Conservation (phyloP, 2,329 filamentous ascomycete genomes). For the Fusarium sp. region DNA sequence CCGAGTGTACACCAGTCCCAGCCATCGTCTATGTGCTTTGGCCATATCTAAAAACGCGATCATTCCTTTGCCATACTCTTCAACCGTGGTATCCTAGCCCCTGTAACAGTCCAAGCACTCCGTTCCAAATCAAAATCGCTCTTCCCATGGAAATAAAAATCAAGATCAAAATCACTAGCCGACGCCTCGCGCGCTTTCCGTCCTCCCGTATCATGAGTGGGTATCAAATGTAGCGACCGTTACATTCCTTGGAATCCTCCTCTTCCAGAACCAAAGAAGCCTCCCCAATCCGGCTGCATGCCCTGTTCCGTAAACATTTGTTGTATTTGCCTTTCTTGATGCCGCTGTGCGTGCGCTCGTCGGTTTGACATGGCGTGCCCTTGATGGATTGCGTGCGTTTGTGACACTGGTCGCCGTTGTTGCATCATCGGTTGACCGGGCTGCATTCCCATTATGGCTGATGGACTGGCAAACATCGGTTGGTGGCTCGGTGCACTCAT, state of each 20-base stretch:
- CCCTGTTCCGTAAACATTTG: constrained; percentile 60
- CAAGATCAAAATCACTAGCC: constrained; percentile 37
- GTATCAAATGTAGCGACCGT: constrained; percentile 50
- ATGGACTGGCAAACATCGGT: constrained; percentile 53
- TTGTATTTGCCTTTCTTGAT: constrained; percentile 56
- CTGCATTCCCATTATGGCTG: constrained; percentile 55
- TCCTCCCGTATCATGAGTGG: constrained; percentile 47
- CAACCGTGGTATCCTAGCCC: constrained; percentile 8
- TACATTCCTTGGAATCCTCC: constrained; percentile 57
- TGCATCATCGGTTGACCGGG: constrained; percentile 45
- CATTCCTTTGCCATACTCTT: constrained; percentile 19
- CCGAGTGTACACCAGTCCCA: constrained; percentile 23
- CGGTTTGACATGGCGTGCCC: constrained; percentile 37
- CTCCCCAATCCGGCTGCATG: constrained; percentile 58
- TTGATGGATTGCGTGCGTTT: constrained; percentile 39
- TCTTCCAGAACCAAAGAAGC: constrained; percentile 56
- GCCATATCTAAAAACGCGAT: constrained; percentile 30
- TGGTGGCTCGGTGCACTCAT: constrained; percentile 55
- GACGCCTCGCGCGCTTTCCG: constrained; percentile 40
- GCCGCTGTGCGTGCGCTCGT: constrained; percentile 42
- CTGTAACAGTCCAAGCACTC: constrained; percentile 22
- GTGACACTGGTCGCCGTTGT: constrained; percentile 35
- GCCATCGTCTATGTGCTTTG: constrained; percentile 29
- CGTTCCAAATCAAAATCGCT: constrained; percentile 37
- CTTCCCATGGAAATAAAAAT: constrained; percentile 34